These are phyloP conservation scores for Aspergillus sp. DNA, from an alignment of 2,329 filamentous ascomycete genomes.

Conservation along the genomic window DNA sequence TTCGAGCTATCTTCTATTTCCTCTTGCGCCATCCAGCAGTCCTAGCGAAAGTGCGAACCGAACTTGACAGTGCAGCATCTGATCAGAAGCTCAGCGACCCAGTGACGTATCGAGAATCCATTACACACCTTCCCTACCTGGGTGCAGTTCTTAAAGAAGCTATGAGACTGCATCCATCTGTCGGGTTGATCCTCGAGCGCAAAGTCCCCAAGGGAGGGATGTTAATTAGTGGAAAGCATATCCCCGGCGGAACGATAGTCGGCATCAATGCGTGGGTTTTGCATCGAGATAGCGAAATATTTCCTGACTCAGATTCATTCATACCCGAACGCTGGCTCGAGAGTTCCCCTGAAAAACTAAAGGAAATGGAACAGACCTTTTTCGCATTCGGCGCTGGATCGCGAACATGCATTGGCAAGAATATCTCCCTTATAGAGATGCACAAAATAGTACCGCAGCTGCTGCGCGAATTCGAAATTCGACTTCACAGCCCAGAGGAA, in stretches of 20 bases:
- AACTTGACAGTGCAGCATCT: constrained; percentile 30
- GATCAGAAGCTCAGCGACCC: constrained; percentile 14
- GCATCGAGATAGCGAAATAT: too few relatives aligned
- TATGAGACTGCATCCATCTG: constrained; percentile 29
- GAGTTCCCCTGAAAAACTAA: too few relatives aligned
- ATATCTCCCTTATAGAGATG: neutral
- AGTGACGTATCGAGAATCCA: constrained; percentile 17
- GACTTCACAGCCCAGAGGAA: constrained; percentile 2
- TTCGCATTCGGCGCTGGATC: constrained; percentile 1
- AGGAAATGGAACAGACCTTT: too few relatives aligned
- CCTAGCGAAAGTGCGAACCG: constrained; percentile 29
- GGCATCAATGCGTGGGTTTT: too few relatives aligned
- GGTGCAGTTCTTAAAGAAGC: constrained; percentile 31
- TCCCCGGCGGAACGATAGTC: constrained; percentile 23
- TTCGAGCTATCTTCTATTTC: constrained; percentile 35
- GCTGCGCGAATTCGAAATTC: constrained; percentile 14
- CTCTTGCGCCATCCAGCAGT: constrained; percentile 23
- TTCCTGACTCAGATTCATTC: too few relatives aligned
- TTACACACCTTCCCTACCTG: constrained; percentile 27
- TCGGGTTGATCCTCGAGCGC: constrained; percentile 28
- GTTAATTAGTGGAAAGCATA: constrained; percentile 20
- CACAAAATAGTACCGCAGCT: constrained; percentile 12
- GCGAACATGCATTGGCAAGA: neutral
- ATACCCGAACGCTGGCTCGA: too few relatives aligned
- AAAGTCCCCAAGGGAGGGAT: constrained; percentile 23